A percentile compares a stretch with the other conserved stretches of the same genome.
These are phyloP conservation scores for Thoreauomyces humboldtii DNA, from an alignment of 192 early-diverging fungal species.

Conservation along the genomic window DNA sequence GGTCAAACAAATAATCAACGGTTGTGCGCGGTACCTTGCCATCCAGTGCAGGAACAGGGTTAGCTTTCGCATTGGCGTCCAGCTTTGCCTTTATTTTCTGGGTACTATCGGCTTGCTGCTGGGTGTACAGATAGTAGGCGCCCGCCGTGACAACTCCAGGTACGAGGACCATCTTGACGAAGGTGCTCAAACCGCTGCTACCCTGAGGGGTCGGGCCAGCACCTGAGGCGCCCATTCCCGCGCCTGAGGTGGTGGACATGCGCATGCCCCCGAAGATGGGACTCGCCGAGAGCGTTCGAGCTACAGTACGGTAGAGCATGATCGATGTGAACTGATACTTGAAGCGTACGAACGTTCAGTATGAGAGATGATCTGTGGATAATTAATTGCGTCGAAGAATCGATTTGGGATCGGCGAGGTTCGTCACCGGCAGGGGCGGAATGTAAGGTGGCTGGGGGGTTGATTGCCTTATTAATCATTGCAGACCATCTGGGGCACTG, in stretches of 20 bases:
- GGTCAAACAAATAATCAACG: too few species aligned
- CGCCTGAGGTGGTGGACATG: neutral
- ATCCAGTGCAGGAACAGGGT: conserved; percentile 24
- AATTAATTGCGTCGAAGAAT: too few species aligned
- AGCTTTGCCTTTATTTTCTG: conserved; percentile 15
- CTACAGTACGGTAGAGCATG: neutral
- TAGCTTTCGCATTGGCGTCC: conserved; percentile 6
- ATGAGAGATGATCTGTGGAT: too few species aligned
- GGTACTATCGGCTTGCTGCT: conserved; percentile 7
- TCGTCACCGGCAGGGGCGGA: too few species aligned
- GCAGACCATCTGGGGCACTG: too few species aligned
- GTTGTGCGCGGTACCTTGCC: too few species aligned
- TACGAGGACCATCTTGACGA: neutral
- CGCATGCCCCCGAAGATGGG: neutral
- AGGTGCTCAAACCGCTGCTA: neutral
- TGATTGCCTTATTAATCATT: too few species aligned
- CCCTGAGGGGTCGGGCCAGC: neutral
- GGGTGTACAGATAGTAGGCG: conserved; percentile 16
- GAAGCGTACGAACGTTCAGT: too few species aligned
- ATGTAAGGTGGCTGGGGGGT: too few species aligned
- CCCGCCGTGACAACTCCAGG: neutral
- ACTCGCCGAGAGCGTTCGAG: neutral
- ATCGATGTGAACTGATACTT: neutral
- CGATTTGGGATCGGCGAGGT: too few species aligned
- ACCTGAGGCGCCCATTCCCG: neutral